Percentiles rank a stretch among this genome's conserved stretches.
Conservation (phyloP, 2,329 filamentous ascomycete genomes). For the Dothiorella sarmentorum region DNA sequence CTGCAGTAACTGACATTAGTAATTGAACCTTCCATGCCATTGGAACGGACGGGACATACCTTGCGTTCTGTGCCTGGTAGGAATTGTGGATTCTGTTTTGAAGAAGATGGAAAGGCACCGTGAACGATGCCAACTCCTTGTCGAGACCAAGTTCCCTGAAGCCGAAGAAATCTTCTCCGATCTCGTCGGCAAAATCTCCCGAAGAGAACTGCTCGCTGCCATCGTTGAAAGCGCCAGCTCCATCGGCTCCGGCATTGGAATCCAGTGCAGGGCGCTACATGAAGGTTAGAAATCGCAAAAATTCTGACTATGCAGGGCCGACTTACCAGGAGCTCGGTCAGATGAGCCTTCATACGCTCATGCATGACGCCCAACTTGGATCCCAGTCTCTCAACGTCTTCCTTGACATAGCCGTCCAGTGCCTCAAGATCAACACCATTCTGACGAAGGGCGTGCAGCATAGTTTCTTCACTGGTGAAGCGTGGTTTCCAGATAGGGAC, state of each 20-base stretch:
- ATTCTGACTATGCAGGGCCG: not conserved
- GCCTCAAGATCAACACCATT: conserved; percentile 78
- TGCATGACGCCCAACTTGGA: conserved; percentile 79
- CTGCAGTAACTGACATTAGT: conserved; percentile 43
- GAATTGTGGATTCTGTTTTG: conserved; percentile 86
- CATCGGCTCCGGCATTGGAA: conserved; percentile 72
- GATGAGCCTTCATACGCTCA: conserved; percentile 89
- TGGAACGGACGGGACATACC: conserved; percentile 36
- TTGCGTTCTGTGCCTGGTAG: conserved; percentile 72
- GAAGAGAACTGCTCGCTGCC: conserved; percentile 95
- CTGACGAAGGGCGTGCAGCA: conserved; percentile 80
- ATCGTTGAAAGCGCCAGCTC: conserved; percentile 88
- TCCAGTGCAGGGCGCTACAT: conserved; percentile 71
- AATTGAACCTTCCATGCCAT: conserved; percentile 22
- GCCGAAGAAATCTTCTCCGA: conserved; percentile 98
- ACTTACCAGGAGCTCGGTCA: conserved; percentile 75
- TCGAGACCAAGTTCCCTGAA: conserved; percentile 94
- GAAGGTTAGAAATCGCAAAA: conserved; percentile 24
- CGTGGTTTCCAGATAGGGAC: conserved; percentile 57
- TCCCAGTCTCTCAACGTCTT: conserved; percentile 85
- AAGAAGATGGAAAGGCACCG: conserved; percentile 88
- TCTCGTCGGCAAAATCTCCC: conserved; percentile 95
- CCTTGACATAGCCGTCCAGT: conserved; percentile 82
- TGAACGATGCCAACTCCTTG: conserved; percentile 79
- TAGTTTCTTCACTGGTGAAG: conserved; percentile 78